Conservation (phyloP, 331 rosid species). For the Acacia pycnantha region DNA sequence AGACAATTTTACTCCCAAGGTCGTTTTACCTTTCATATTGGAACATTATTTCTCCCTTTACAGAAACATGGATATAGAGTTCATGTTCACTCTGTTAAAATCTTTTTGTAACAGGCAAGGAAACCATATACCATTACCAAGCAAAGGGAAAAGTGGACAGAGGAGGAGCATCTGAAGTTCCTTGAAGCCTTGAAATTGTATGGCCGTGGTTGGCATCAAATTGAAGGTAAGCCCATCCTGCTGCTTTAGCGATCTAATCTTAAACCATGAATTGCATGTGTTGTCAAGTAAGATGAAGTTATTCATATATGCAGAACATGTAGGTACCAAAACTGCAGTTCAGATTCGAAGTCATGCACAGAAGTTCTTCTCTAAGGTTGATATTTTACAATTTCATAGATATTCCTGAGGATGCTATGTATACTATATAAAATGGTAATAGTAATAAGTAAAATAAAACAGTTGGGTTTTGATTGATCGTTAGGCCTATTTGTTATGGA, state of each 20-base stretch:
- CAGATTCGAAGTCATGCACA: conserved; percentile 99
- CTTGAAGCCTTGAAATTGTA: conserved; percentile 92
- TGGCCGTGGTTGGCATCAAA: conserved; percentile 99
- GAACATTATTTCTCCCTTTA: background rate
- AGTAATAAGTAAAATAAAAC: background rate
- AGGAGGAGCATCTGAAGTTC: conserved; percentile 89
- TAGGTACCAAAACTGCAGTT: conserved; percentile 95
- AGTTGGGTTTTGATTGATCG: conserved; percentile 19
- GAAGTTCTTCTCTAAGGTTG: conserved; percentile 96
- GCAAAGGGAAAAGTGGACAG: conserved; percentile 98
- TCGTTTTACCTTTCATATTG: conserved; percentile 27
- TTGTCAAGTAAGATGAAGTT: conserved; percentile 35
- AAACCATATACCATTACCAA: conserved; percentile 92
- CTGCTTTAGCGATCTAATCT: background rate
- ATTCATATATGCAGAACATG: conserved; percentile 73
- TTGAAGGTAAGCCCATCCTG: conserved; percentile 64
- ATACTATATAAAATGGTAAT: background rate
- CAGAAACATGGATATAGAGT: background rate
- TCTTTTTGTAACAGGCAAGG: conserved; percentile 58
- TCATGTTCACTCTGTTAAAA: conserved; percentile 9
- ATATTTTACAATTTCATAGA: background rate
- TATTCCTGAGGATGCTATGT: background rate
- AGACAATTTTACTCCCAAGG: conserved; percentile 56
- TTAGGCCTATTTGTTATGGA: background rate
- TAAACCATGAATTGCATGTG: background rate